phyloP scores from a whole-genome alignment of 768 basidiomycete species.

The Ramaria sp. region DNA sequence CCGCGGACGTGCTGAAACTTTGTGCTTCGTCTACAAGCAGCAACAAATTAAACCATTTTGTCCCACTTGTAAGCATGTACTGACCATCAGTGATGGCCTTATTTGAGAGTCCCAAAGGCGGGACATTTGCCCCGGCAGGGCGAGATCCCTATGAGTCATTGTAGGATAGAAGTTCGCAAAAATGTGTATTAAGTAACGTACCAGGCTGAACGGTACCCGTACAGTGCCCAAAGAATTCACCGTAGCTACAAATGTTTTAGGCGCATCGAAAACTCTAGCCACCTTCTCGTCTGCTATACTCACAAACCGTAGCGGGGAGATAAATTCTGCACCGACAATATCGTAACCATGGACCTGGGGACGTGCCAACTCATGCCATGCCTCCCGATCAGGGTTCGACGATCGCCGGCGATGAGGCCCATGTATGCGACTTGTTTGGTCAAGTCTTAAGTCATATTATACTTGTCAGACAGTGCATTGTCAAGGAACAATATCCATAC shows the following conservation, averaged over 20 bases:
- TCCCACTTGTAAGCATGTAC: constrained; percentile 10
- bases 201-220: constrained; percentile 38
- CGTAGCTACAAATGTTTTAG: constrained; percentile 62
- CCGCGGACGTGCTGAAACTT: not conserved
- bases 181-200: constrained; percentile 18
- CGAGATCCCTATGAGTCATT: constrained; percentile 35
- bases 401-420: constrained; percentile 29
- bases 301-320: constrained; percentile 67
- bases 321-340: constrained; percentile 66
- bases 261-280: constrained; percentile 85
- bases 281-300: constrained; percentile 97
- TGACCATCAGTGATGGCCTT: constrained; percentile 72
- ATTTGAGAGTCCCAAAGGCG: constrained; percentile 90
- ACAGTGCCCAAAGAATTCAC: constrained; percentile 38
- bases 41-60: constrained; percentile 3
- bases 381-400: constrained; percentile 13
- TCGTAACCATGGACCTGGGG: constrained; percentile 98
- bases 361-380: constrained; percentile 83
- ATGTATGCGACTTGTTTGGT: constrained; percentile 90
- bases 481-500: constrained; percentile 30
- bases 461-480: constrained; percentile 4
- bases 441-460: constrained; percentile 38
- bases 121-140: constrained; percentile 78
- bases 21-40: not conserved
- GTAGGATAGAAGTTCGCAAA: too few species aligned